Percentiles rank a stretch among this genome's conserved stretches.
Evolutionary conservation across 2,329 filamentous ascomycete species (phyloP).

Genomic region (Didymella keratinophila): DNA sequence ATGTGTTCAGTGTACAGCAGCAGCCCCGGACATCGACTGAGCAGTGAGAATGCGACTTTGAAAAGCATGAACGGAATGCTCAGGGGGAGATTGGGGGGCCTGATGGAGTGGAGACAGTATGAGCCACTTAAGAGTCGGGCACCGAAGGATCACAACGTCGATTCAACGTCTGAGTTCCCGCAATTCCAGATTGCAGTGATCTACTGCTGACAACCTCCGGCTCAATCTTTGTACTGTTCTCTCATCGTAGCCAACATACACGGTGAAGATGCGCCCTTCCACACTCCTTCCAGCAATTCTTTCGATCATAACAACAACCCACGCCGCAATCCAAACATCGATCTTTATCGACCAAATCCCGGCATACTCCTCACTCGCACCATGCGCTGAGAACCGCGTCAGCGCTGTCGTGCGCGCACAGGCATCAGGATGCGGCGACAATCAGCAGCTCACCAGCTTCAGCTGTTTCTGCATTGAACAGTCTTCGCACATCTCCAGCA

Average conservation of each 20-base stretch:
- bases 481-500: not conserved
- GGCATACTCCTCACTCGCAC: not conserved
- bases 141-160: not conserved
- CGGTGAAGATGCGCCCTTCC: not conserved
- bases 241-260: not conserved
- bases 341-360: not conserved
- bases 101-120: not conserved
- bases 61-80: not conserved
- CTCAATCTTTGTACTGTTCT: not conserved
- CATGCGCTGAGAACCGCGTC: not conserved
- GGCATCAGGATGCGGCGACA: not conserved
- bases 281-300: not conserved
- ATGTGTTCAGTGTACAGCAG: not conserved
- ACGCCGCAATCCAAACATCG: not conserved
- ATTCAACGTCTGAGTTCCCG: not conserved
- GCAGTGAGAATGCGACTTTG: not conserved
- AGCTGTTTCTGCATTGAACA: not conserved
- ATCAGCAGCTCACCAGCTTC: not conserved
- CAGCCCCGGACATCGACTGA: not conserved
- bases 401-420: not conserved
- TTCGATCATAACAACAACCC: not conserved
- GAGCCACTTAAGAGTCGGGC: not conserved
- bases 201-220: not conserved
- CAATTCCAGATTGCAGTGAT: not conserved
- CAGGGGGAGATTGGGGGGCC: not conserved